These are phyloP conservation scores for Dothidotthia symphoricarpi DNA, from an alignment of 2,329 filamentous ascomycete species.

Conservation along the genomic window DNA sequence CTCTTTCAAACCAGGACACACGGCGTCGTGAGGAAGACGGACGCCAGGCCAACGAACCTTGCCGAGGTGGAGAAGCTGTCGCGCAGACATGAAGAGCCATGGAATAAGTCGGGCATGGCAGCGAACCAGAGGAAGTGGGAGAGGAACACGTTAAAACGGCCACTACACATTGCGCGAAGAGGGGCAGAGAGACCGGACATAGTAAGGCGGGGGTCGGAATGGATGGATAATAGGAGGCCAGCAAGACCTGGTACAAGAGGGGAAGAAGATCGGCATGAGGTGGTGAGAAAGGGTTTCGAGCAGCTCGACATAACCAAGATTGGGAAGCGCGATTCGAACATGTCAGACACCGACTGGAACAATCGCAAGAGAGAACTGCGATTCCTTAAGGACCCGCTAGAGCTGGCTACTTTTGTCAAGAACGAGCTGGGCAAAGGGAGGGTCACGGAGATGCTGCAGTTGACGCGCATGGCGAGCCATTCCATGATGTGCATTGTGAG, in stretches of 20 bases:
- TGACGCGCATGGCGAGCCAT: constrained; percentile 69
- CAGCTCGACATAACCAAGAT: background rate
- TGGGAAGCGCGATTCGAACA: constrained; percentile 4
- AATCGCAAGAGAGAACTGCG: constrained; percentile 57
- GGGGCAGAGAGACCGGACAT: constrained; percentile 10
- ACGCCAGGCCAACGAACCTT: constrained; percentile 3
- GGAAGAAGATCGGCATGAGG: background rate
- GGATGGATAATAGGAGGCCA: too few relatives aligned
- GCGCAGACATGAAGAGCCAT: constrained; percentile 19
- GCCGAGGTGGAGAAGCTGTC: constrained; percentile 12
- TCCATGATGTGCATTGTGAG: constrained; percentile 66
- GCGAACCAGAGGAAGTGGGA: constrained; percentile 25
- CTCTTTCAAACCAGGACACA: too few relatives aligned
- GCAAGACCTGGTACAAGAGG: too few relatives aligned
- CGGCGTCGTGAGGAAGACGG: constrained; percentile 12
- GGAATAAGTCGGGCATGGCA: constrained; percentile 27
- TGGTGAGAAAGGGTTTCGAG: background rate
- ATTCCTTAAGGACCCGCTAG: constrained; percentile 67
- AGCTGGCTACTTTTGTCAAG: constrained; percentile 67
- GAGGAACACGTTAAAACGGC: constrained; percentile 16
- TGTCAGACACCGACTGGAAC: constrained; percentile 31
- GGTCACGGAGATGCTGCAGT: constrained; percentile 63
- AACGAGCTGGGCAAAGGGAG: constrained; percentile 59
- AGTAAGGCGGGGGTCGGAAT: background rate
- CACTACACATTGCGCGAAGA: background rate